Percentiles rank a stretch among this genome's conserved stretches.
Conservation (phyloP, 768 basidiomycete genomes). For the Suillus subaureus region DNA sequence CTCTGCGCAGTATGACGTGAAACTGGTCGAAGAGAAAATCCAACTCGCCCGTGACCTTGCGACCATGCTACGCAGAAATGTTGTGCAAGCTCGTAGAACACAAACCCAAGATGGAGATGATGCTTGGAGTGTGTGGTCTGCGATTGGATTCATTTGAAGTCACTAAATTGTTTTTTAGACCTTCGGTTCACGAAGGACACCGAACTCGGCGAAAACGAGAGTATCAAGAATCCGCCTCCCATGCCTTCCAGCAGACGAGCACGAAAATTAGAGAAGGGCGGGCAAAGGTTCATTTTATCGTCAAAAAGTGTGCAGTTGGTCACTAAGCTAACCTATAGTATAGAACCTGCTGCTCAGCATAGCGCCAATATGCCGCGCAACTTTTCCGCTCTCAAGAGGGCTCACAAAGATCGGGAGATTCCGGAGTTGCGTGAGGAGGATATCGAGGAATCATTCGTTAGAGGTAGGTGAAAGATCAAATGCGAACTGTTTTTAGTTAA, state of each 20-base stretch:
- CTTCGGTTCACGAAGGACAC: conserved; percentile 78
- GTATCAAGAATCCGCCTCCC: conserved; percentile 62
- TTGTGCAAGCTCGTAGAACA: conserved; percentile 76
- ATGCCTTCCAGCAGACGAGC: conserved; percentile 50
- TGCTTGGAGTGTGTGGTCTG: conserved; percentile 55
- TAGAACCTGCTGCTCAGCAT: conserved; percentile 36
- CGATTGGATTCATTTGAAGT: not conserved
- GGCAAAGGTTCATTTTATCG: conserved; percentile 25
- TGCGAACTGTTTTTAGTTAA: conserved; percentile 4
- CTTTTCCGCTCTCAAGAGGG: conserved; percentile 74
- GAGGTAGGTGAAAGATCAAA: conserved; percentile 53
- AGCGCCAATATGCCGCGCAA: conserved; percentile 38
- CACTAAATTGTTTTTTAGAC: conserved; percentile 42
- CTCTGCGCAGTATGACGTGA: conserved; percentile 45
- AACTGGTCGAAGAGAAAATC: conserved; percentile 53
- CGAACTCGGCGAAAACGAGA: conserved; percentile 84
- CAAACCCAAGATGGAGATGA: conserved; percentile 39
- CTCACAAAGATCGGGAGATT: conserved; percentile 59
- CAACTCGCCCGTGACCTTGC: conserved; percentile 73
- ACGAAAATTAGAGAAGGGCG: conserved; percentile 45
- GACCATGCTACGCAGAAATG: conserved; percentile 71
- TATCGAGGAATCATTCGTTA: conserved; percentile 84
- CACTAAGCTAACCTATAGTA: conserved; percentile 18
- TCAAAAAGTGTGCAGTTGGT: not conserved
- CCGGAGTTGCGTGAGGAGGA: conserved; percentile 79